These are phyloP conservation scores for Metschnikowia borealis DNA, from an alignment of 805 yeast genomes.

Conservation along the genomic window DNA sequence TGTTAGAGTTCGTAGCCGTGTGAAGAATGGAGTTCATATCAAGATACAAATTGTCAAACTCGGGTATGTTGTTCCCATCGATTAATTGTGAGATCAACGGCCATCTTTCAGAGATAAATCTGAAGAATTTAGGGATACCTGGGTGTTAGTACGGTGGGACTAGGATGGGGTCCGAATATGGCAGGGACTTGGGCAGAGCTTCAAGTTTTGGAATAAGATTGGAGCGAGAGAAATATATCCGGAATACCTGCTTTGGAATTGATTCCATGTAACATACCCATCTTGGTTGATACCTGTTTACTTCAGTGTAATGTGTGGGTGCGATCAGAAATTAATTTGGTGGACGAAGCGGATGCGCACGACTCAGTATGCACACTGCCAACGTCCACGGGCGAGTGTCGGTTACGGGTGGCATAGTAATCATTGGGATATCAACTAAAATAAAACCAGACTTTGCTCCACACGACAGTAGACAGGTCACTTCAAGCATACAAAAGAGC, in stretches of 20 bases:
- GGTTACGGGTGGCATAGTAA: background rate
- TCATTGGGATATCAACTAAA: background rate
- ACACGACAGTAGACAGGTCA: background rate
- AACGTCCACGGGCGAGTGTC: background rate
- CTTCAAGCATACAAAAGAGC: background rate
- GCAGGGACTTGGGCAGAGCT: background rate
- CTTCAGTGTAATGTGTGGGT: background rate
- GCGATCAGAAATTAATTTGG: background rate
- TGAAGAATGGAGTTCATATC: constrained; percentile 98
- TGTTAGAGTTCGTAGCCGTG: constrained; percentile 83
- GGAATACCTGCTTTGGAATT: background rate
- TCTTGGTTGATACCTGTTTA: background rate
- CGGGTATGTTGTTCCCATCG: constrained; percentile 80
- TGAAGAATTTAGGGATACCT: constrained; percentile 96
- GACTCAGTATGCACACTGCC: constrained; percentile 4
- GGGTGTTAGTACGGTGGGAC: constrained; percentile 5
- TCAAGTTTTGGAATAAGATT: background rate
- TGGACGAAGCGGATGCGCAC: constrained; percentile 7
- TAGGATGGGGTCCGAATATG: background rate
- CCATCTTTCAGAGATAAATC: constrained; percentile 98
- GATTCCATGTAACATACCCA: constrained; percentile 9
- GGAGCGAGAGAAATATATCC: no score
- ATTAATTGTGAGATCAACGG: constrained; percentile 87
- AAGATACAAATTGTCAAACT: constrained; percentile 88
- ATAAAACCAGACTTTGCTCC: background rate